phyloP scores from a whole-genome alignment of 2,329 filamentous ascomycete species.

The Colletotrichum lindemuthianum region DNA sequence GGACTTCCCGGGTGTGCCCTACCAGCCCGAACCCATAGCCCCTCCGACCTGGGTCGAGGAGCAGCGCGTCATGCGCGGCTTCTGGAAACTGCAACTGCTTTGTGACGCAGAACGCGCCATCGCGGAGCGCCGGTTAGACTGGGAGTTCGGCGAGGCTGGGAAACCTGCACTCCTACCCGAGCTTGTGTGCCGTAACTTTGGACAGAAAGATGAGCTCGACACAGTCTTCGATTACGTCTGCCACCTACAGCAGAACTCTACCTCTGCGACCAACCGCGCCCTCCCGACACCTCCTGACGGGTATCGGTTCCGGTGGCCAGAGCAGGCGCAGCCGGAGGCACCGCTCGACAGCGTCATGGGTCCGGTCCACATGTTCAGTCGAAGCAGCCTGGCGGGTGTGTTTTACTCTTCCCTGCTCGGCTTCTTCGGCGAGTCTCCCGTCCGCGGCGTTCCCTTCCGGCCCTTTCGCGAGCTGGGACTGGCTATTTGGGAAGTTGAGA shows the following conservation, averaged over 20 bases:
- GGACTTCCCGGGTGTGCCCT: not conserved
- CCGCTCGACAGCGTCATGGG: not conserved
- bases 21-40: not conserved
- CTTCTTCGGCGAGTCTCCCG: not conserved
- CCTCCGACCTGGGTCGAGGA: conserved; percentile 21
- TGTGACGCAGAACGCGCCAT: conserved; percentile 2
- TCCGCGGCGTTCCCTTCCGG: conserved; percentile 19
- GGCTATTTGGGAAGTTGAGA: conserved; percentile 9
- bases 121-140: not conserved
- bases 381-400: not conserved
- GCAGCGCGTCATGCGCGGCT: conserved; percentile 27
- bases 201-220: conserved; percentile 23
- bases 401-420: not conserved
- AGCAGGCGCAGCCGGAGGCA: not conserved
- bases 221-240: conserved; percentile 19
- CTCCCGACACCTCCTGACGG: not conserved
- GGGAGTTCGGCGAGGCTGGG: not conserved
- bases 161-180: not conserved
- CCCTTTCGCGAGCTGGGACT: conserved; percentile 10
- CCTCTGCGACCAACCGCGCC: not conserved
- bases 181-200: conserved; percentile 1
- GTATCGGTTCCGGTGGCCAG: conserved; percentile 7
- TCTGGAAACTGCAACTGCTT: conserved; percentile 25
- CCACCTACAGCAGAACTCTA: not conserved
- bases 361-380: not conserved